Conservation (phyloP, 768 basidiomycete species). For the Lactarius tabidus region DNA sequence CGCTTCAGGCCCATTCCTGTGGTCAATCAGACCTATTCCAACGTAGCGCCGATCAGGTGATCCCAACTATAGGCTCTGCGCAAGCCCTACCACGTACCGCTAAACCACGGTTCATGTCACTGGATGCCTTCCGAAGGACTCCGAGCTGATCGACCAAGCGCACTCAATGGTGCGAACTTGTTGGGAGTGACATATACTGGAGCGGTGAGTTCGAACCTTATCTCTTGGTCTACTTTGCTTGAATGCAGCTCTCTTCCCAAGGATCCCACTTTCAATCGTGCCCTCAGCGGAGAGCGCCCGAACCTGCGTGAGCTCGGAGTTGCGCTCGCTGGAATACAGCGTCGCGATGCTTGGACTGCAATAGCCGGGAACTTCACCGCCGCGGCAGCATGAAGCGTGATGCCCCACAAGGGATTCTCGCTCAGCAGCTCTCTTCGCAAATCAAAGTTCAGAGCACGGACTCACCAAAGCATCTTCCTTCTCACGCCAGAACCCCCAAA, state of each 20-base stretch:
- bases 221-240: conserved; percentile 19
- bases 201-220: conserved; percentile 15
- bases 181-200: conserved; percentile 23
- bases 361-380: conserved; percentile 17
- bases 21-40: conserved; percentile 17
- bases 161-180: conserved; percentile 13
- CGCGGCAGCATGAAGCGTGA: conserved; percentile 25
- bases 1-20: conserved; percentile 12
- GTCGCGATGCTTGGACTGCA: conserved; percentile 22
- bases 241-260: conserved; percentile 23
- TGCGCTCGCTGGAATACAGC: neutral
- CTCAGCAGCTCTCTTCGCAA: conserved; percentile 18
- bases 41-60: conserved; percentile 17
- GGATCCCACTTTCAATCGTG: conserved; percentile 20
- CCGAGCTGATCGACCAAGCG: conserved; percentile 23
- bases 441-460: conserved; percentile 15
- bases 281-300: conserved; percentile 17
- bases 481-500: conserved; percentile 10
- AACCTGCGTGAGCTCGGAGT: conserved; percentile 19
- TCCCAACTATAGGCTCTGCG: conserved; percentile 13
- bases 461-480: conserved; percentile 22
- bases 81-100: conserved; percentile 19
- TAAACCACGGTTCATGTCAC: conserved; percentile 15
- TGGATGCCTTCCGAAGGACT: conserved; percentile 19
- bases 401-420: neutral